A percentile compares a stretch with the other conserved stretches of the same genome.
phyloP scores from a whole-genome alignment of 495 filamentous ascomycete genomes.

The Talaromyces ruber region DNA sequence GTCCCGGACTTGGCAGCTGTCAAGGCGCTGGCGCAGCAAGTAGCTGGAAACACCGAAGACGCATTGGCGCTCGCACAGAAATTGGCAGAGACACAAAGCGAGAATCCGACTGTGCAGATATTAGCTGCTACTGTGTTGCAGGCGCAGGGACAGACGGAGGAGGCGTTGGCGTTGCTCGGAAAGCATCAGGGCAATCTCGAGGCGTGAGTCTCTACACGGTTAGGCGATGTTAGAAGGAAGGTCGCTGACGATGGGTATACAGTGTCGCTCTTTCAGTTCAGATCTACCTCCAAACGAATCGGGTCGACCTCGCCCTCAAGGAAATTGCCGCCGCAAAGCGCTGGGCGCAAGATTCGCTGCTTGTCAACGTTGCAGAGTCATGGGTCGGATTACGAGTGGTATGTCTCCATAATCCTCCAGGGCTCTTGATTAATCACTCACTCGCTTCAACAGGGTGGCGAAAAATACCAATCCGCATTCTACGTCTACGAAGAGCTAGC shows the following conservation, averaged over 20 bases:
- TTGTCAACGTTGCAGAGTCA: constrained; percentile 90
- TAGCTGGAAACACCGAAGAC: constrained; percentile 46
- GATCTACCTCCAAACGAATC: constrained; percentile 86
- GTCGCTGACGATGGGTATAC: not conserved
- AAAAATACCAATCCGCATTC: constrained; percentile 93
- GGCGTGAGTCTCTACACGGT: constrained; percentile 48
- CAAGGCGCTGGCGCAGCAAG: constrained; percentile 64
- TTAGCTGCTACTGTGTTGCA: constrained; percentile 71
- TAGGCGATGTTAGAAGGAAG: not conserved
- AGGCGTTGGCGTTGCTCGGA: constrained; percentile 67
- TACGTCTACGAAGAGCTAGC: constrained; percentile 98
- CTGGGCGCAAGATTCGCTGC: constrained; percentile 91
- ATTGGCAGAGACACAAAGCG: constrained; percentile 53
- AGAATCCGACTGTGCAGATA: constrained; percentile 77
- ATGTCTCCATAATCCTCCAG: constrained; percentile 23
- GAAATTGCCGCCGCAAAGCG: constrained; percentile 82
- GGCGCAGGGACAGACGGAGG: constrained; percentile 66
- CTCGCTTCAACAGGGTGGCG: constrained; percentile 57
- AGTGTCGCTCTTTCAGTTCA: constrained; percentile 73
- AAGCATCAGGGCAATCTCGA: constrained; percentile 79
- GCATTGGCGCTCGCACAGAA: constrained; percentile 57
- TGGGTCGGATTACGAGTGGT: constrained; percentile 90
- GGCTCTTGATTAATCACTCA: not conserved
- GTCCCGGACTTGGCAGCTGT: constrained; percentile 70
- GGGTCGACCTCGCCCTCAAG: constrained; percentile 80